These are phyloP conservation scores for Sugiyamaella grinbergsii DNA, from an alignment of 1,139 yeast genomes.

Conservation along the genomic window DNA sequence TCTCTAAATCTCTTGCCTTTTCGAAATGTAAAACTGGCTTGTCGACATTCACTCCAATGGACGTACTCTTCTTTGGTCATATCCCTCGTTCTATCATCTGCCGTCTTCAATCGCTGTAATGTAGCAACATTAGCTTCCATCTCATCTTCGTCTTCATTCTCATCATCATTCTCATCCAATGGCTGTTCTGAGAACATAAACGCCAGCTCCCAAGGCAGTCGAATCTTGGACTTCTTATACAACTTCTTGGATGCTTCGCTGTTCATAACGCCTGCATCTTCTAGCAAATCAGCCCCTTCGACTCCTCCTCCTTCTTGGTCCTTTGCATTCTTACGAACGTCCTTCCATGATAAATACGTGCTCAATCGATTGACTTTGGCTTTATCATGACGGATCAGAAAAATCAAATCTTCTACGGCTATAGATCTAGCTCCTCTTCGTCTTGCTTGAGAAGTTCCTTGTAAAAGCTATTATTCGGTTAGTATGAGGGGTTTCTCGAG, in stretches of 20 bases:
- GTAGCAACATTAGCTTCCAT: slow-evolving; percentile 90
- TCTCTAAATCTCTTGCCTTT: slow-evolving; percentile 91
- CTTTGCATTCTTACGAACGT: slow-evolving; percentile 93
- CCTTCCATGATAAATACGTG: slow-evolving; percentile 95
- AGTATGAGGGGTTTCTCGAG: neutral
- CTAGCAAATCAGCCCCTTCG: slow-evolving; percentile 55
- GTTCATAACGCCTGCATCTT: slow-evolving; percentile 46
- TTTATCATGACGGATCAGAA: slow-evolving; percentile 86
- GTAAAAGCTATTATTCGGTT: slow-evolving; percentile 48
- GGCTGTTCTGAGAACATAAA: slow-evolving; percentile 94
- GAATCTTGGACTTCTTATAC: slow-evolving; percentile 74
- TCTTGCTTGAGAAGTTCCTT: slow-evolving; percentile 77
- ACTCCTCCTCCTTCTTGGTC: slow-evolving; percentile 92
- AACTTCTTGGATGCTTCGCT: slow-evolving; percentile 57
- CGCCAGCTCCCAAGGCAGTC: slow-evolving; percentile 94
- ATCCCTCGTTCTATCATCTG: slow-evolving; percentile 88
- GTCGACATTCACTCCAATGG: slow-evolving; percentile 98
- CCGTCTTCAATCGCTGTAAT: slow-evolving; percentile 80
- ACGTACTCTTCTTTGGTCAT: slow-evolving; percentile 98
- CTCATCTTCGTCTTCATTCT: slow-evolving; percentile 77
- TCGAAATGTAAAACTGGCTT: slow-evolving; percentile 93
- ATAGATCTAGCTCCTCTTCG: slow-evolving; percentile 82
- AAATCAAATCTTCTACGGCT: slow-evolving; percentile 90
- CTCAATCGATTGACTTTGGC: slow-evolving; percentile 91
- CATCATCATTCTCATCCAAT: slow-evolving; percentile 72